Evolutionary conservation across 768 basidiomycete species (phyloP).

Genomic region (Tephrocybe sp.): DNA sequence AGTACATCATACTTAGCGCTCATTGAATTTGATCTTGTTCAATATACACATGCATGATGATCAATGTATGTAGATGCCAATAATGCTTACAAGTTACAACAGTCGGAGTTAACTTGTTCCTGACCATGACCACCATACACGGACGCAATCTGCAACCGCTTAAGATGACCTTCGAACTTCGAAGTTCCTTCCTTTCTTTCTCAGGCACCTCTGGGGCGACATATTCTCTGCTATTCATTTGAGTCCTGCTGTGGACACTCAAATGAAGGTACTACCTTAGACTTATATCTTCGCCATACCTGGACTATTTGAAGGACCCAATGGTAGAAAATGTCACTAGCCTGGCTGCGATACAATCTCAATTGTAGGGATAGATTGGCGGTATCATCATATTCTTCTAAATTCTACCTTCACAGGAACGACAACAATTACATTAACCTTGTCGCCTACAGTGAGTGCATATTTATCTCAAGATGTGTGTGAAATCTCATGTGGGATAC

Average conservation of each 20-base stretch:
- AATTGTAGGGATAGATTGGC: conserved; percentile 7
- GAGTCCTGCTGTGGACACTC: background rate
- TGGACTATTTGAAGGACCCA: background rate
- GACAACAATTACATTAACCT: conserved; percentile 14
- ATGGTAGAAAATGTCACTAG: conserved; percentile 7
- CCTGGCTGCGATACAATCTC: conserved; percentile 6
- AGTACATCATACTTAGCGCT: too few species aligned
- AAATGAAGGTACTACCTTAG: background rate
- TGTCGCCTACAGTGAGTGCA: conserved; percentile 13
- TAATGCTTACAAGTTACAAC: too few species aligned
- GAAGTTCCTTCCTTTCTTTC: too few species aligned
- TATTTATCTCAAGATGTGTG: background rate
- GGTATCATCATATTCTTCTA: background rate
- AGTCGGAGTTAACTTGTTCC: too few species aligned
- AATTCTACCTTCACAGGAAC: conserved; percentile 4
- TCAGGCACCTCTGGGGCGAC: too few species aligned
- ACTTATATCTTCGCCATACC: background rate
- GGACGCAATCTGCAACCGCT: too few species aligned
- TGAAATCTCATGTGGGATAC: background rate
- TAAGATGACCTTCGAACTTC: too few species aligned
- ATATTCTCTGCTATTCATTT: background rate
- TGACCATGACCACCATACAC: too few species aligned
- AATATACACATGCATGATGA: too few species aligned
- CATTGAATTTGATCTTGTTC: too few species aligned
- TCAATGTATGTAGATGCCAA: too few species aligned